Conservation (phyloP, 371 early-diverging fungal species). For the Rhizomucor pusillus region DNA sequence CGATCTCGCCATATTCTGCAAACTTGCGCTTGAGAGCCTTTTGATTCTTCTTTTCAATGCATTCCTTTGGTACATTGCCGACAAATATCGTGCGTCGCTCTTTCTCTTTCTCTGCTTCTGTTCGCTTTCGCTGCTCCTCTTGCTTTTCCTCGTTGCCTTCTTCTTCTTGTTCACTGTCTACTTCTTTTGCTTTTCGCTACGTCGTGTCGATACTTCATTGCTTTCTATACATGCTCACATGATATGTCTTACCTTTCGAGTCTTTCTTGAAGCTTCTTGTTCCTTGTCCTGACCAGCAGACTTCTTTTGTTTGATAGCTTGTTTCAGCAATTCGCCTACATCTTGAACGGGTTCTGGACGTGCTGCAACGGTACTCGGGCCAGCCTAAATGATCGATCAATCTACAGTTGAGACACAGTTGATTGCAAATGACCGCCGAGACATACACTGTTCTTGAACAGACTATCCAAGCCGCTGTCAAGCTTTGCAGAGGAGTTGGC, state of each 20-base stretch:
- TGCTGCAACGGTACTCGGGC: not conserved
- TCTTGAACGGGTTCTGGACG: constrained; percentile 1
- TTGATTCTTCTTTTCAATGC: constrained; percentile 60
- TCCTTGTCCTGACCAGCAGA: constrained; percentile 6
- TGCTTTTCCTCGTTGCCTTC: not conserved
- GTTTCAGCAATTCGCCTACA: not conserved
- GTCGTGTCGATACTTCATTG: too few species aligned
- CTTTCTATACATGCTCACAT: not conserved
- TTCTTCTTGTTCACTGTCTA: not conserved
- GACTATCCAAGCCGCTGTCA: constrained; percentile 2
- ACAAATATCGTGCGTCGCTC: constrained; percentile 73
- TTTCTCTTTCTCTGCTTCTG: constrained; percentile 45
- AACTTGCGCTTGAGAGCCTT: constrained; percentile 68
- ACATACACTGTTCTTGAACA: constrained; percentile 4
- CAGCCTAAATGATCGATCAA: not conserved
- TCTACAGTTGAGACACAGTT: not conserved
- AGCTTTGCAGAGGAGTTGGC: not conserved
- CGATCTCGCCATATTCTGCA: constrained; percentile 70
- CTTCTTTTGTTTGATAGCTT: constrained; percentile 3
- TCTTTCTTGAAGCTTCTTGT: not conserved
- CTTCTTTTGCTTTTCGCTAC: constrained; percentile 6
- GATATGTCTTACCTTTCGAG: not conserved
- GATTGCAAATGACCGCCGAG: too few species aligned
- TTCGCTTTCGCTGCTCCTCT: constrained; percentile 9
- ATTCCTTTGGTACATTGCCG: constrained; percentile 74